A percentile compares a stretch with the other conserved stretches of the same genome.
phyloP scores from a whole-genome alignment of 371 early-diverging fungal species.

The Syncephalis plumigaleata region DNA sequence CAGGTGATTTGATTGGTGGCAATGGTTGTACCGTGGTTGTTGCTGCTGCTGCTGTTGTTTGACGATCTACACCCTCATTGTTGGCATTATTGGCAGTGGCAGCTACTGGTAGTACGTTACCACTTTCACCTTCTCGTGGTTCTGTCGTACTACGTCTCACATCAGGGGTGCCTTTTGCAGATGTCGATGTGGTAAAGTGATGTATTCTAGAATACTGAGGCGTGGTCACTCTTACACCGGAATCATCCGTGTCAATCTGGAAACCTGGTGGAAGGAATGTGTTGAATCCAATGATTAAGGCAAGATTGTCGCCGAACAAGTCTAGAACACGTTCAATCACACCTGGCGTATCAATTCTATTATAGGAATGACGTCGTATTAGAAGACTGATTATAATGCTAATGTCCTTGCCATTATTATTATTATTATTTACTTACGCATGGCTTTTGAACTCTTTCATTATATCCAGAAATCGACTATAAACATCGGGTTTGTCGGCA shows the following conservation, averaged over 20 bases:
- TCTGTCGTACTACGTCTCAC: no score
- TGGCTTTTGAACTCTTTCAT: constrained; percentile 99
- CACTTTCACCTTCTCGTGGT: no score
- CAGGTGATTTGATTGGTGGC: constrained; percentile 1
- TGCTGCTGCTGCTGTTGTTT: neutral
- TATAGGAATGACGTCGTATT: no score
- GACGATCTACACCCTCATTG: no score
- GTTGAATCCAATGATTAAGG: constrained; percentile 94
- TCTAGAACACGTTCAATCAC: constrained; percentile 94
- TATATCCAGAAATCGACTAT: constrained; percentile 95
- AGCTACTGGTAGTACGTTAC: no score
- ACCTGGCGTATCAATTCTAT: constrained; percentile 90
- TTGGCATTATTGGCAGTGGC: no score
- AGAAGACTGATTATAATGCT: no score
- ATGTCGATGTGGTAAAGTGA: neutral
- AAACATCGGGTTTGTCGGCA: constrained; percentile 82
- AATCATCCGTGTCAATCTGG: constrained; percentile 61
- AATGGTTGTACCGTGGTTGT: constrained; percentile 3
- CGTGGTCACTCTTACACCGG: constrained; percentile 70
- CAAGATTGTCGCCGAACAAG: constrained; percentile 85
- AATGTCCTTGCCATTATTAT: no score
- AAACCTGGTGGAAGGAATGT: constrained; percentile 97
- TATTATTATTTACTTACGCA: constrained; percentile 30
- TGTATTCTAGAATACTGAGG: constrained; percentile 44
- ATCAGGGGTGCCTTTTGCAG: no score